These are phyloP conservation scores for Colletotrichum acutatum DNA, from an alignment of 2,329 filamentous ascomycete genomes.

Conservation along the genomic window DNA sequence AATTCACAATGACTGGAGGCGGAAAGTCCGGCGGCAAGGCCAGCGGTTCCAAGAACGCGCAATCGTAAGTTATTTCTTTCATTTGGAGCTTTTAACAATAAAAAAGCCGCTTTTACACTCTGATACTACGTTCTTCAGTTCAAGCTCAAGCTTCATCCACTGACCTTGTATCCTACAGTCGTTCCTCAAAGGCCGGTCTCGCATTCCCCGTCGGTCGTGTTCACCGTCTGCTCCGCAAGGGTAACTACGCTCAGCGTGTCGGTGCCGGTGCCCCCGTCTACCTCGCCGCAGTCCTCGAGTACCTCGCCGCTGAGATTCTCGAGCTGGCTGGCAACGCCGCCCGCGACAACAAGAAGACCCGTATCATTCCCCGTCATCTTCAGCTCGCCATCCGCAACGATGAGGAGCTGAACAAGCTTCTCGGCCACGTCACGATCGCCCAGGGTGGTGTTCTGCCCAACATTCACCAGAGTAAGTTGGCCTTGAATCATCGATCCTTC, in stretches of 20 bases:
- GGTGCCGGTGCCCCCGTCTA: constrained; percentile 98
- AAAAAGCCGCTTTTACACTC: neutral
- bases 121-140: no score
- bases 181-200: constrained; percentile 99
- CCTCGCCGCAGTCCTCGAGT: constrained; percentile 96
- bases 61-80: constrained; percentile 80
- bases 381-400: constrained; percentile 99
- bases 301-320: constrained; percentile 98
- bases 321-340: constrained; percentile 98
- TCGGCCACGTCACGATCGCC: constrained; percentile 95
- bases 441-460: constrained; percentile 97
- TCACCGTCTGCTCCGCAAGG: constrained; percentile 98
- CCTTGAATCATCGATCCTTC: neutral
- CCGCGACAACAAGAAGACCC: constrained; percentile 99
- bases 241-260: constrained; percentile 99
- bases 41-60: constrained; percentile 98
- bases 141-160: constrained; percentile 36
- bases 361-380: constrained; percentile 98
- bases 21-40: constrained; percentile 99
- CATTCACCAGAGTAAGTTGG: constrained; percentile 90
- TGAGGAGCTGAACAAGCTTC: constrained; percentile 99
- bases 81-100: neutral
- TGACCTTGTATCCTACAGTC: constrained; percentile 67
- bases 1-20: constrained; percentile 98
- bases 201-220: constrained; percentile 99